Evolutionary conservation across 805 yeast species (phyloP).

Genomic region (Groenewaldozyma tartarivorans): DNA sequence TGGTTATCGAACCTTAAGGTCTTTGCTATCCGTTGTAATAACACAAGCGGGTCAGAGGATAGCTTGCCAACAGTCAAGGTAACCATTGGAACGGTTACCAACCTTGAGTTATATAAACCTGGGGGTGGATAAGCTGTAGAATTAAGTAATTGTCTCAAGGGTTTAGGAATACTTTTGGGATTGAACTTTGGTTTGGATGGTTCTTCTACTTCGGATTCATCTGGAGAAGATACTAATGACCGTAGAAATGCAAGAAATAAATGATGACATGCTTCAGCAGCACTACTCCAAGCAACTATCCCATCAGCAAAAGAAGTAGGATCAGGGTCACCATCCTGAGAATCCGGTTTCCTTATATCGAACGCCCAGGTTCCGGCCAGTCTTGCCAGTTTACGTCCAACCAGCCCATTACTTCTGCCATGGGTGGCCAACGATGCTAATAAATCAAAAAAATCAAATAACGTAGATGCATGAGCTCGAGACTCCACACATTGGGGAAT

Average conservation of each 20-base stretch:
- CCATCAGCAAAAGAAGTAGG: constrained; percentile 55
- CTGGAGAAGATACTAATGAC: constrained; percentile 58
- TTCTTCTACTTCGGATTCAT: constrained; percentile 31
- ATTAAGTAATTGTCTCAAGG: constrained; percentile 21
- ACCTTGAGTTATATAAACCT: constrained; percentile 33
- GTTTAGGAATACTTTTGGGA: constrained; percentile 26
- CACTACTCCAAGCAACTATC: constrained; percentile 64
- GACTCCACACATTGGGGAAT: constrained; percentile 80
- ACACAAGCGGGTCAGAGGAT: constrained; percentile 44
- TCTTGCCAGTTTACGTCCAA: constrained; percentile 70
- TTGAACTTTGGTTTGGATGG: constrained; percentile 53
- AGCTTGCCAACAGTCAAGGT: constrained; percentile 39
- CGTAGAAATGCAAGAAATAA: constrained; percentile 65
- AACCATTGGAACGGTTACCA: constrained; percentile 53
- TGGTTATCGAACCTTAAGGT: constrained; percentile 62
- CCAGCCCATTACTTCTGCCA: constrained; percentile 65
- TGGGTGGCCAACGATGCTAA: constrained; percentile 70
- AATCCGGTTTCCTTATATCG: constrained; percentile 26
- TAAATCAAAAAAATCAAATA: constrained; percentile 77
- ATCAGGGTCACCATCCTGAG: constrained; percentile 17
- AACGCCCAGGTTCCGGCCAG: constrained; percentile 90
- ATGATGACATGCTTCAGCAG: constrained; percentile 81
- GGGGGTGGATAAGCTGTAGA: constrained; percentile 52
- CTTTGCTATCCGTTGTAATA: constrained; percentile 48
- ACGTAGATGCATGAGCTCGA: constrained; percentile 83